Percentiles rank a stretch among this genome's conserved stretches.
Conservation (phyloP, 352 stramenopile genomes). For the Pythium phragmitis region DNA sequence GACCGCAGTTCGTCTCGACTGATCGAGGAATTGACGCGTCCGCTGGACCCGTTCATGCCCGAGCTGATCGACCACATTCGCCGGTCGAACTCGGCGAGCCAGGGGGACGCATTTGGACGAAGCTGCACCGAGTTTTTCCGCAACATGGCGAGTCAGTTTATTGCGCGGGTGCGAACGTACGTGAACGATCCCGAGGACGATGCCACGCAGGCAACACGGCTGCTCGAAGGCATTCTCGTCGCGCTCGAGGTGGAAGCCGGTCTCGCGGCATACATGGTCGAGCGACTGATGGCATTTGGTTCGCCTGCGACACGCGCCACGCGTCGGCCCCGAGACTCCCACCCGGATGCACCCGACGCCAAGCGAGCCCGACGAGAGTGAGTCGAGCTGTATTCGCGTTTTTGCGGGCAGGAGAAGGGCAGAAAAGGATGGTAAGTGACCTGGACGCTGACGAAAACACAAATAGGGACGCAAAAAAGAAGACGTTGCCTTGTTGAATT, state of each 20-base stretch:
- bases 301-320: background rate
- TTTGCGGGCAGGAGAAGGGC: no score
- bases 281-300: conserved; percentile 12
- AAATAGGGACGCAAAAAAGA: background rate
- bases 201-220: background rate
- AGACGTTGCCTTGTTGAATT: background rate
- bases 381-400: background rate
- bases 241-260: conserved; percentile 14
- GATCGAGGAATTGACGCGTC: conserved; percentile 27
- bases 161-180: conserved; percentile 22
- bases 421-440: no score
- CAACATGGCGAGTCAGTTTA: conserved; percentile 31
- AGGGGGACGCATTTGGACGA: conserved; percentile 19
- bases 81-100: conserved; percentile 25
- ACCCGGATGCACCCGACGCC: conserved; percentile 1
- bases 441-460: no score
- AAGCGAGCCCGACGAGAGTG: conserved; percentile 19
- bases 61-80: conserved; percentile 33
- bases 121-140: conserved; percentile 31
- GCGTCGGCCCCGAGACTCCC: conserved; percentile 1
- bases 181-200: conserved; percentile 5
- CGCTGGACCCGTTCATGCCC: conserved; percentile 31
- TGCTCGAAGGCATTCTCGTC: conserved; percentile 25
- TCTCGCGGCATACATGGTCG: conserved; percentile 16
- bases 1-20: conserved; percentile 23